phyloP scores from a whole-genome alignment of 768 basidiomycete species.

The Amanita thiersii region DNA sequence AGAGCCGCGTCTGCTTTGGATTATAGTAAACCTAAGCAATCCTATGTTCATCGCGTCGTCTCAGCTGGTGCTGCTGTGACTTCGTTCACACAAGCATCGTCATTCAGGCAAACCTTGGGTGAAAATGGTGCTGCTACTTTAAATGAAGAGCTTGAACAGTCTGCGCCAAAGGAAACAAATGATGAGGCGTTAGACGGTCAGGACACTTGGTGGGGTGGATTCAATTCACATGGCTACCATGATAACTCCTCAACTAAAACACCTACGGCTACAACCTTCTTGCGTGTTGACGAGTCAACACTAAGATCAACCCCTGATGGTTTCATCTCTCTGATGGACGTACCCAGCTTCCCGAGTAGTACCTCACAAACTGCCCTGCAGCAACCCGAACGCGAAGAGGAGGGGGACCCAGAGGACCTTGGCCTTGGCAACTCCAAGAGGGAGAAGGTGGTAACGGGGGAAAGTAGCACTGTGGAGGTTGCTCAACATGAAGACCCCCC shows the following conservation, averaged over 20 bases:
- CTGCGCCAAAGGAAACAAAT: slow-evolving; percentile 23
- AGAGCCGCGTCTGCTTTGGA: slow-evolving; percentile 77
- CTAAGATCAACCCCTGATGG: slow-evolving; percentile 40
- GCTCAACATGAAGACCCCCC: slow-evolving; percentile 13
- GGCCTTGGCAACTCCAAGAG: slow-evolving; percentile 76
- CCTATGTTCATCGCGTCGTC: slow-evolving; percentile 44
- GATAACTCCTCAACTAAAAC: slow-evolving; percentile 34
- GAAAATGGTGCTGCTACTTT: slow-evolving; percentile 11
- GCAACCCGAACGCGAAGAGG: slow-evolving; percentile 19
- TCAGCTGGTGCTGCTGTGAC: slow-evolving; percentile 46
- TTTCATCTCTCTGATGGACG: slow-evolving; percentile 81
- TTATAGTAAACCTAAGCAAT: slow-evolving; percentile 46
- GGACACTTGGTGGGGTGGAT: slow-evolving; percentile 61
- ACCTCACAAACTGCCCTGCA: slow-evolving; percentile 14
- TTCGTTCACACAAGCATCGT: slow-evolving; percentile 37
- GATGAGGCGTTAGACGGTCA: slow-evolving; percentile 25
- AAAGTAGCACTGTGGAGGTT: slow-evolving; percentile 10
- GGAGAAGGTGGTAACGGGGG: slow-evolving; percentile 19
- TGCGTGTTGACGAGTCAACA: slow-evolving; percentile 37
- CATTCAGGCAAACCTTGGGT: slow-evolving; percentile 20
- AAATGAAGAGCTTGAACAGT: slow-evolving; percentile 15
- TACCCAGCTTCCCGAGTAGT: slow-evolving; percentile 31
- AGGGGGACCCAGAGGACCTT: slow-evolving; percentile 80
- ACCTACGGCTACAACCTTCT: slow-evolving; percentile 65
- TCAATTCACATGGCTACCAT: slow-evolving; percentile 16